These are phyloP conservation scores for Tuber magnatum DNA, from an alignment of 495 filamentous ascomycete species.

Conservation along the genomic window DNA sequence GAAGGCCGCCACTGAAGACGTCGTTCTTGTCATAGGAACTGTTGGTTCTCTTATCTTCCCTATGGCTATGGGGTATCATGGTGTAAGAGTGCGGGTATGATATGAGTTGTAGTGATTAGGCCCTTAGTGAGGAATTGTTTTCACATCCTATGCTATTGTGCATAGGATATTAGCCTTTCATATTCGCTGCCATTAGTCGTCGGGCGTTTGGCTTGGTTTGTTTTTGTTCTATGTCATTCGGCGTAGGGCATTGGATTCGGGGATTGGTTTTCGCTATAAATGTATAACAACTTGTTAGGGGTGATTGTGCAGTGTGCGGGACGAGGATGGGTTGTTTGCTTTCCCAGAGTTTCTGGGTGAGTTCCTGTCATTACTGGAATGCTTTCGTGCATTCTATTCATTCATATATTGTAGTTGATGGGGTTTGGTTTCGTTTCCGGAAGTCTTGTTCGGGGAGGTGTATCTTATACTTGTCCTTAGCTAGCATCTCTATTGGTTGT, in stretches of 20 bases:
- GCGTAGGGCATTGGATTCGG: background rate
- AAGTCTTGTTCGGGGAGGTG: background rate
- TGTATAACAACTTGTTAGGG: background rate
- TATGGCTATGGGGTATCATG: background rate
- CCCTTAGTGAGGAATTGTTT: background rate
- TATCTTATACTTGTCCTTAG: background rate
- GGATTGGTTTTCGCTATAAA: background rate
- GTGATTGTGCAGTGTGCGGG: background rate
- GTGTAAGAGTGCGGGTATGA: background rate
- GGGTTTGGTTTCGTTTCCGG: background rate
- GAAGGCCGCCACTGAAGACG: background rate
- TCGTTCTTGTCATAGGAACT: background rate
- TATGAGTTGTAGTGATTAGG: background rate
- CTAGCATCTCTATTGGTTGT: background rate
- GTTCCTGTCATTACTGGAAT: background rate
- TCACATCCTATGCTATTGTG: too few relatives aligned
- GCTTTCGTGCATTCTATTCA: background rate
- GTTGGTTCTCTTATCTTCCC: background rate
- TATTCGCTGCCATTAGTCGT: background rate
- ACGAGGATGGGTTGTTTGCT: background rate
- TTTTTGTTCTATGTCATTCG: background rate
- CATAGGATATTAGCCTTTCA: background rate
- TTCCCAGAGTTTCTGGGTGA: background rate
- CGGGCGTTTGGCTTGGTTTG: background rate
- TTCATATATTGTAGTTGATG: background rate